Percentiles rank a stretch among this genome's conserved stretches.
Conservation (phyloP, 2,329 filamentous ascomycete genomes). For the Tympanopsis confertula region DNA sequence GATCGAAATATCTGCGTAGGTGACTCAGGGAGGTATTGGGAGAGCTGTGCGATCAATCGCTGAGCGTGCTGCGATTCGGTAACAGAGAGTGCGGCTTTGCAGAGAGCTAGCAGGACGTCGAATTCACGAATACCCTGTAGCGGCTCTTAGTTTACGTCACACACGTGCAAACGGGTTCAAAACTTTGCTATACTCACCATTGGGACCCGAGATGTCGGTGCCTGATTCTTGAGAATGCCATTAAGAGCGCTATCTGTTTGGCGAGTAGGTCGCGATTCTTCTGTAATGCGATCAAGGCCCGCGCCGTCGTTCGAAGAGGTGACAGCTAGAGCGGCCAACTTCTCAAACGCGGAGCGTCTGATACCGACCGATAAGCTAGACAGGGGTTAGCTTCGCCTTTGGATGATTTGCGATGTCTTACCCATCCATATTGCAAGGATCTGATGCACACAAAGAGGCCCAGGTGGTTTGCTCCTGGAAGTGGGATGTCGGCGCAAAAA, state of each 20-base stretch:
- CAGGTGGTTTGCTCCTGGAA: too few relatives aligned
- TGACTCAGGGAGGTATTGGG: constrained; percentile 75
- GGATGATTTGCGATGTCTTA: background rate
- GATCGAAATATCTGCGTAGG: constrained; percentile 67
- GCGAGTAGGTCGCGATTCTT: background rate
- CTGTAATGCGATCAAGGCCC: background rate
- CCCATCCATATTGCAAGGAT: too few relatives aligned
- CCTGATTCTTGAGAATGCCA: background rate
- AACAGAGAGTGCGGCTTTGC: constrained; percentile 74
- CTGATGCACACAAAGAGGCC: too few relatives aligned
- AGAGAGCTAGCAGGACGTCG: constrained; percentile 81
- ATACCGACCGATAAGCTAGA: background rate
- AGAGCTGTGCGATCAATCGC: constrained; percentile 66
- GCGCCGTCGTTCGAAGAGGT: background rate
- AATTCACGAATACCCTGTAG: constrained; percentile 73
- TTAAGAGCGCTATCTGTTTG: background rate
- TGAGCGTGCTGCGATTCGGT: constrained; percentile 61
- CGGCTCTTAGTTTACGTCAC: background rate
- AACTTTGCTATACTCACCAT: background rate
- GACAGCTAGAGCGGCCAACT: background rate
- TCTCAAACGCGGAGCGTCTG: background rate
- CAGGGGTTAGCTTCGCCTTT: background rate
- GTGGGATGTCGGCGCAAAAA: too few relatives aligned
- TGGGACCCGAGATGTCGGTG: background rate
- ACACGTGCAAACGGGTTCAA: background rate